Percentiles rank a stretch among this genome's conserved stretches.
Conservation (phyloP, 2,329 filamentous ascomycete genomes). For the Chrysoporthe deuterocubensis region DNA sequence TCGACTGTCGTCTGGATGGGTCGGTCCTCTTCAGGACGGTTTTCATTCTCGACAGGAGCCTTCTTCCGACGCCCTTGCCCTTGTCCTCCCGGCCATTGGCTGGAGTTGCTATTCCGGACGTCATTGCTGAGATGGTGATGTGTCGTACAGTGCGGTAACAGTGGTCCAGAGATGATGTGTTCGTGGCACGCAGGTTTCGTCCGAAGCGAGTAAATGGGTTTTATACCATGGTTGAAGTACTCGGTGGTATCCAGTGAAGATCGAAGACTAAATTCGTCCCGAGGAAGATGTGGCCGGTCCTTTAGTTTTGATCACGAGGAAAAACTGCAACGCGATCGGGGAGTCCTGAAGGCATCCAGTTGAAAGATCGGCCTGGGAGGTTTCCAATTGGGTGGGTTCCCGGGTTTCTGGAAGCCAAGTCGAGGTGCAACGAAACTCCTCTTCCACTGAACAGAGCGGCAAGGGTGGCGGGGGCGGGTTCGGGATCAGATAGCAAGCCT, state of each 20-base stretch:
- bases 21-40: slow-evolving; percentile 54
- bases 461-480: not conserved
- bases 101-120: slow-evolving; percentile 46
- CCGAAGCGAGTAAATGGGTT: not conserved
- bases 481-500: not conserved
- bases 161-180: not conserved
- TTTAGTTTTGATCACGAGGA: too few species aligned
- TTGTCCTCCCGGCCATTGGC: slow-evolving; percentile 44
- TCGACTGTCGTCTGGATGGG: slow-evolving; percentile 35
- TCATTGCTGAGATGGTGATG: slow-evolving; percentile 43
- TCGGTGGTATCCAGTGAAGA: too few species aligned
- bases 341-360: too few species aligned
- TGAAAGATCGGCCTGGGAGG: too few species aligned
- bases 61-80: slow-evolving; percentile 52
- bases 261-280: not conserved
- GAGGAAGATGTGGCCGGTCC: not conserved
- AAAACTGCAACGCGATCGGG: too few species aligned
- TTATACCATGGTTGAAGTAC: slow-evolving; percentile 9
- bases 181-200: slow-evolving; percentile 1
- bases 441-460: not conserved
- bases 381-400: too few species aligned
- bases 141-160: not conserved
- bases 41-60: slow-evolving; percentile 52
- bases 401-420: not conserved
- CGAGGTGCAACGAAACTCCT: not conserved